A percentile compares a stretch with the other conserved stretches of the same genome.
These are phyloP conservation scores for Dictyostelium brefeldianum DNA, from an alignment of 78 protist genomes.

Conservation along the genomic window DNA sequence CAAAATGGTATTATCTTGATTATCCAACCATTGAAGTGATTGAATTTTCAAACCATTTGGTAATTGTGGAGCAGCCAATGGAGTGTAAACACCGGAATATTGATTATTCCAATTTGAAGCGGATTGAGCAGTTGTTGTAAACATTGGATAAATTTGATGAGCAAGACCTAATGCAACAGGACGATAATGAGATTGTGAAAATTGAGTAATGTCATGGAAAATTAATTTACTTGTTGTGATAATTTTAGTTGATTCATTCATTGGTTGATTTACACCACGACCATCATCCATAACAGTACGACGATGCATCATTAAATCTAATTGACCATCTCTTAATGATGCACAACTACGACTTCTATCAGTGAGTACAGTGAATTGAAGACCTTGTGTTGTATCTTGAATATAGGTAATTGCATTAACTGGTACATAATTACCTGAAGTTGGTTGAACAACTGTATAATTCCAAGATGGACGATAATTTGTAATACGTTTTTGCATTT, in stretches of 20 bases:
- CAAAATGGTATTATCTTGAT: background rate
- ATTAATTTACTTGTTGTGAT: slow-evolving; percentile 31
- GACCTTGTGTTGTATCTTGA: slow-evolving; percentile 43
- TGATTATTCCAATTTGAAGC: background rate
- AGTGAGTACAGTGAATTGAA: slow-evolving; percentile 68
- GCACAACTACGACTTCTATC: slow-evolving; percentile 79
- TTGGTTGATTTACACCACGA: slow-evolving; percentile 93
- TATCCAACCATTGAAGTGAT: slow-evolving; percentile 48
- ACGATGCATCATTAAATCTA: slow-evolving; percentile 95
- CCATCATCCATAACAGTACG: slow-evolving; percentile 86
- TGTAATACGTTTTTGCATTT: slow-evolving; percentile 84
- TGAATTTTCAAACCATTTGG: slow-evolving; percentile 36
- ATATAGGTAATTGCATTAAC: slow-evolving; percentile 79
- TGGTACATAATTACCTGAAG: slow-evolving; percentile 93
- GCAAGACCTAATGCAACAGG: background rate
- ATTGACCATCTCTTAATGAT: slow-evolving; percentile 67
- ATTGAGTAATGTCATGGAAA: slow-evolving; percentile 22
- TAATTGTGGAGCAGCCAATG: background rate
- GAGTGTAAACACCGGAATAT: slow-evolving; percentile 20
- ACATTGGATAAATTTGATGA: slow-evolving; percentile 58
- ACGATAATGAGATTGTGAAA: slow-evolving; percentile 41
- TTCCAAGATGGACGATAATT: slow-evolving; percentile 86
- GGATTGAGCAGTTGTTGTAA: background rate
- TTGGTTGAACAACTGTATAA: slow-evolving; percentile 80
- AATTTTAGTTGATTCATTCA: slow-evolving; percentile 88